These are phyloP conservation scores for Penicillium salamii DNA, from an alignment of 495 filamentous ascomycete genomes.

Conservation along the genomic window DNA sequence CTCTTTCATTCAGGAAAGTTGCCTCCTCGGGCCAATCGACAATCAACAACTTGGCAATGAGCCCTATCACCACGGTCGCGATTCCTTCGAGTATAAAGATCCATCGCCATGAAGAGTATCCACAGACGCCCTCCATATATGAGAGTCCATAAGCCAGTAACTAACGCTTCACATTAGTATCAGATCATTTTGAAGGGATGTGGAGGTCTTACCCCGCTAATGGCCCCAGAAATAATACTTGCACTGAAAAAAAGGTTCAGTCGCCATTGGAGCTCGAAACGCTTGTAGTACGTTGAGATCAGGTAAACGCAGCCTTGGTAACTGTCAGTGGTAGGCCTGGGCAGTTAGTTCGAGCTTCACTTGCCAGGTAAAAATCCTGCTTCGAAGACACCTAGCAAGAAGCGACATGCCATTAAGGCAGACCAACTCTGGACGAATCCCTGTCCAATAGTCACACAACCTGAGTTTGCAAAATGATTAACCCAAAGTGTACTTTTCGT, in stretches of 20 bases:
- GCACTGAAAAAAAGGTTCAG: slow-evolving; percentile 58
- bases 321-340: slow-evolving; percentile 2
- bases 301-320: slow-evolving; percentile 41
- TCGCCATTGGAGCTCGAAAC: slow-evolving; percentile 58
- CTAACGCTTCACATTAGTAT: slow-evolving; percentile 13
- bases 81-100: slow-evolving; percentile 68
- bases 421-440: slow-evolving; percentile 51
- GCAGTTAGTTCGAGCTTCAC: background rate
- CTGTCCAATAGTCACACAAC: slow-evolving; percentile 52
- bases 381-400: slow-evolving; percentile 58
- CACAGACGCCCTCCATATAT: slow-evolving; percentile 51
- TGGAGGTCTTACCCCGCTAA: slow-evolving; percentile 50
- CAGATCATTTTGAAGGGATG: background rate
- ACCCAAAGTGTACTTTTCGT: too few species aligned
- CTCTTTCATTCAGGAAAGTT: slow-evolving; percentile 45
- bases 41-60: slow-evolving; percentile 48
- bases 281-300: slow-evolving; percentile 61
- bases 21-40: slow-evolving; percentile 55
- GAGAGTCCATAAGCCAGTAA: slow-evolving; percentile 58
- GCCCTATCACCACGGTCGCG: slow-evolving; percentile 44
- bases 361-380: slow-evolving; percentile 56
- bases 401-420: slow-evolving; percentile 51
- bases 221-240: slow-evolving; percentile 55
- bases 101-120: slow-evolving; percentile 54
- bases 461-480: slow-evolving; percentile 6